Evolutionary conservation across 352 stramenopile species (phyloP).

Genomic region (Globisporangium cystogenes): DNA sequence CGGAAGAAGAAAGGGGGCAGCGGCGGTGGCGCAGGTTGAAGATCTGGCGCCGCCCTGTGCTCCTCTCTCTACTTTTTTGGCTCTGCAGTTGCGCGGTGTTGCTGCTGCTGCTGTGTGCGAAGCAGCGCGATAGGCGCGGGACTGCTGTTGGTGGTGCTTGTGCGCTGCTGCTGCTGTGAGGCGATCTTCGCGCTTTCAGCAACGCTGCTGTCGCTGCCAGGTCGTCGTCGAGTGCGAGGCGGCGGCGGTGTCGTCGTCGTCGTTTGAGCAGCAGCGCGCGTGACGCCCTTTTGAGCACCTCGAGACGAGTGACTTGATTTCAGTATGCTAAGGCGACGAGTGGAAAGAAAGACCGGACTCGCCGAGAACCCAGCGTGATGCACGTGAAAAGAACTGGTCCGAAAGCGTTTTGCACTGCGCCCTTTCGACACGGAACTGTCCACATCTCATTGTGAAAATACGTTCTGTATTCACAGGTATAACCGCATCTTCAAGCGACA

Average conservation of each 20-base stretch:
- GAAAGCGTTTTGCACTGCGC: background rate
- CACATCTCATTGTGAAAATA: background rate
- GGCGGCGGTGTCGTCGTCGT: no score
- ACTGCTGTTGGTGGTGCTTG: no score
- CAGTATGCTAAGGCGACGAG: no score
- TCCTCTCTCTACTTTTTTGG: background rate
- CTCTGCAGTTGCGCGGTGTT: background rate
- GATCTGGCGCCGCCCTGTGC: background rate
- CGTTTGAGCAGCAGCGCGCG: no score
- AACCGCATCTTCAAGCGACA: background rate
- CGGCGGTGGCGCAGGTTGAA: background rate
- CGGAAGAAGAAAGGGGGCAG: background rate
- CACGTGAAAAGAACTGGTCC: background rate
- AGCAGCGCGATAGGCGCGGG: no score
- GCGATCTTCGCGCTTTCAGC: no score
- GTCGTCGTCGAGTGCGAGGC: no score
- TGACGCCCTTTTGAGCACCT: background rate
- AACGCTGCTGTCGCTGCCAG: no score
- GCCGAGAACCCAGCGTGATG: background rate
- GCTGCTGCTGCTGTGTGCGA: no score
- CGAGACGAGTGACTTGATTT: background rate
- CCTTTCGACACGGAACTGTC: background rate
- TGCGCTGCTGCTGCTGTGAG: no score
- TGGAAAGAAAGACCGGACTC: background rate
- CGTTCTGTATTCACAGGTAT: background rate